phyloP scores from a whole-genome alignment of 1,284 basidiomycete species.

The Cerrena zonata region DNA sequence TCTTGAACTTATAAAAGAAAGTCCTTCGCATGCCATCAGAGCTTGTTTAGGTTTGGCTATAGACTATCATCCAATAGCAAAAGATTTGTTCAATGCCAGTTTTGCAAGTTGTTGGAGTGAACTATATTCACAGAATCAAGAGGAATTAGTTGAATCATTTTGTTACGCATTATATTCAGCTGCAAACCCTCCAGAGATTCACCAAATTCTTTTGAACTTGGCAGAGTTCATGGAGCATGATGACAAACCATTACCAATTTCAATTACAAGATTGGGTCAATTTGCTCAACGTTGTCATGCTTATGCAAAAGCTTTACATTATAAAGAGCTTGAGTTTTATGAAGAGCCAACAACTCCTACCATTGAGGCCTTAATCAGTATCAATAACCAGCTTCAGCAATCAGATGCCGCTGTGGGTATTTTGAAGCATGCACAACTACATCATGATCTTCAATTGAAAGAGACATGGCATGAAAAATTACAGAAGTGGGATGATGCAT shows the following conservation, averaged over 20 bases:
- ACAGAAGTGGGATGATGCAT: slow-evolving; percentile 92
- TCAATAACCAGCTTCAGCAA: slow-evolving; percentile 96
- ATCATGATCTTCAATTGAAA: slow-evolving; percentile 81
- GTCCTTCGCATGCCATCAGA: slow-evolving; percentile 92
- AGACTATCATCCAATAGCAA: slow-evolving; percentile 85
- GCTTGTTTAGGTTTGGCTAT: slow-evolving; percentile 94
- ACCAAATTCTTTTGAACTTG: slow-evolving; percentile 91
- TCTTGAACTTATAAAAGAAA: slow-evolving; percentile 97
- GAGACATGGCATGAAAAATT: slow-evolving; percentile 98
- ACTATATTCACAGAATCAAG: slow-evolving; percentile 93
- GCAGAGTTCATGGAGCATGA: slow-evolving; percentile 99
- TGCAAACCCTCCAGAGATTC: slow-evolving; percentile 81
- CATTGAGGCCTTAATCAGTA: slow-evolving; percentile 91
- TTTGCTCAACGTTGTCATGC: slow-evolving; percentile 92
- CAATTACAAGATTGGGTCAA: slow-evolving; percentile 88
- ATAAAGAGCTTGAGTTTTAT: slow-evolving; percentile 98
- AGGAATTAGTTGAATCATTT: slow-evolving; percentile 88
- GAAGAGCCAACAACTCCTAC: slow-evolving; percentile 83
- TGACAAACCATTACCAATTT: slow-evolving; percentile 92
- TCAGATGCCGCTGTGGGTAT: slow-evolving; percentile 96
- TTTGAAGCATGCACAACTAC: slow-evolving; percentile 79
- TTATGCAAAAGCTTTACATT: slow-evolving; percentile 96
- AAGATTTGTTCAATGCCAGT: slow-evolving; percentile 95
- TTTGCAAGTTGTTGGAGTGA: slow-evolving; percentile 98
- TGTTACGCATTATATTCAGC: slow-evolving; percentile 81